Evolutionary conservation across 108 stramenopile genomes (phyloP).

Genomic region (Aurantiochytrium sp.): DNA sequence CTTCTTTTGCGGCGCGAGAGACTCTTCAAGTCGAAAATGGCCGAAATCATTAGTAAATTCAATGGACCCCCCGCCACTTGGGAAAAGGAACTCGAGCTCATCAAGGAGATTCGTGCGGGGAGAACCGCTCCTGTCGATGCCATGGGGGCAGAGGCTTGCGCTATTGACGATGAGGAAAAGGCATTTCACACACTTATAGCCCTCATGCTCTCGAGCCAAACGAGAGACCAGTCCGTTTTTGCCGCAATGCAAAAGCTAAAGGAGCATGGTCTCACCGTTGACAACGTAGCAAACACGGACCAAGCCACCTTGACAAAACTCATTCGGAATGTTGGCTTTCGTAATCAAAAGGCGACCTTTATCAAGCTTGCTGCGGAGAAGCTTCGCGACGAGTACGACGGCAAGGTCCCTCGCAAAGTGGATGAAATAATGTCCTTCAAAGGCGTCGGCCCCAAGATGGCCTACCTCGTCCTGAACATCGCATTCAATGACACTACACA

Average conservation of each 20-base stretch:
- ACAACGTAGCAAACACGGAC: slow-evolving; percentile 53
- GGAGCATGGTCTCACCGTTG: slow-evolving; percentile 34
- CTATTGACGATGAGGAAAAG: slow-evolving; percentile 39
- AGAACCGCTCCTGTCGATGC: slow-evolving; percentile 69
- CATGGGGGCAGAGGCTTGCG: slow-evolving; percentile 66
- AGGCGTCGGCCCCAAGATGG: slow-evolving; percentile 85
- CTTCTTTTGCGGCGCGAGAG: too few relatives aligned
- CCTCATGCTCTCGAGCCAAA: slow-evolving; percentile 77
- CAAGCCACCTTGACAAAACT: slow-evolving; percentile 51
- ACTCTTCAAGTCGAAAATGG: too few relatives aligned
- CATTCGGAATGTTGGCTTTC: slow-evolving; percentile 73
- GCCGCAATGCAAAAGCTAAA: slow-evolving; percentile 64
- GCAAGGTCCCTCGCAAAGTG: slow-evolving; percentile 67
- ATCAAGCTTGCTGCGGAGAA: slow-evolving; percentile 62
- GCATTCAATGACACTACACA: slow-evolving; percentile 48
- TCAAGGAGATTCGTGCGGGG: slow-evolving; percentile 67
- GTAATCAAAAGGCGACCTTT: slow-evolving; percentile 82
- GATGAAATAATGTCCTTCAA: slow-evolving; percentile 60
- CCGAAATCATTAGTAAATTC: neutral
- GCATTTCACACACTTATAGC: slow-evolving; percentile 69
- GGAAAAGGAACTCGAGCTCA: slow-evolving; percentile 24
- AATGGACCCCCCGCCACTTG: neutral
- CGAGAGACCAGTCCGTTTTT: slow-evolving; percentile 77
- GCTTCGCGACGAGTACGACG: slow-evolving; percentile 52
- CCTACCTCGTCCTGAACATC: slow-evolving; percentile 67